A percentile compares a stretch with the other conserved stretches of the same genome.
Conservation (phyloP, 345 rosid species). For the Brassica incana region DNA sequence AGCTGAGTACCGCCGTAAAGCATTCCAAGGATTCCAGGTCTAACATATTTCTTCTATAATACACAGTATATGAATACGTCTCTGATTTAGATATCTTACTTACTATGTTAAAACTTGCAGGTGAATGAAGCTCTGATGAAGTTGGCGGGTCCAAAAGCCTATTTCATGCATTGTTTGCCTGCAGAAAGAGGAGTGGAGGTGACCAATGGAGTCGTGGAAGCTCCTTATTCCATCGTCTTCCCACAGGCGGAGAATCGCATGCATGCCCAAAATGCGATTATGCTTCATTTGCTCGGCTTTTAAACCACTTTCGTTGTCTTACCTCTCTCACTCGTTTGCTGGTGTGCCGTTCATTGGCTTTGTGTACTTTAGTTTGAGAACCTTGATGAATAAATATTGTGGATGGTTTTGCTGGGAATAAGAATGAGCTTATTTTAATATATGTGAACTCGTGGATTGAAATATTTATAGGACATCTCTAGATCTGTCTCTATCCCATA, state of each 20-base stretch:
- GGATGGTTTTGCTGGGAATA: conserved; percentile 25
- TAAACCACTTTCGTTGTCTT: conserved; percentile 28
- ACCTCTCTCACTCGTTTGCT: not conserved
- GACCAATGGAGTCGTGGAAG: conserved; percentile 84
- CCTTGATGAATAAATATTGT: conserved; percentile 1
- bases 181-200: conserved; percentile 96
- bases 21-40: conserved; percentile 95
- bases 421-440: conserved; percentile 25
- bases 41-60: not conserved
- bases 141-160: conserved; percentile 81
- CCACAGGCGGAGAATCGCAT: conserved; percentile 95
- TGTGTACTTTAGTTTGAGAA: conserved; percentile 17
- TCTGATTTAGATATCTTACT: not conserved
- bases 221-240: conserved; percentile 86
- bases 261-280: conserved; percentile 92
- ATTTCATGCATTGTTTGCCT: conserved; percentile 95
- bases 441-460: conserved; percentile 10
- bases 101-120: conserved; percentile 40
- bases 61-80: not conserved
- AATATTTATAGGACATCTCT: conserved; percentile 28
- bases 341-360: not conserved
- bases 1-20: conserved; percentile 78
- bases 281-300: conserved; percentile 75
- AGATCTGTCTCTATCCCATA: conserved; percentile 29
- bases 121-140: conserved; percentile 85